Evolutionary conservation across 352 stramenopile species (phyloP).

Genomic region (Pythium utonaiense): DNA sequence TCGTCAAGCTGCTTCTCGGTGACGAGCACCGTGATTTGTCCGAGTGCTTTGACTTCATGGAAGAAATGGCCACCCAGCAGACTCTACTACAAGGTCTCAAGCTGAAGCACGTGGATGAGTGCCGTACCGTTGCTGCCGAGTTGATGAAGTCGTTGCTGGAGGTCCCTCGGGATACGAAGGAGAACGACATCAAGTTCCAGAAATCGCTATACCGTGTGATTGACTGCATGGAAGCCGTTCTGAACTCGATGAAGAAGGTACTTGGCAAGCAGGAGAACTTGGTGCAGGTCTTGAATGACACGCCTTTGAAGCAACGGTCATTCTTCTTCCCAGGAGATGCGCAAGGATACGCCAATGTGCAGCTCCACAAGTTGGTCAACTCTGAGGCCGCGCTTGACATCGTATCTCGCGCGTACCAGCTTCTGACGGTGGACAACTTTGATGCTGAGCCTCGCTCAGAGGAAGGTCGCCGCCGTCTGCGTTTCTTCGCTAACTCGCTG

Average conservation of each 20-base stretch:
- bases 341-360: slow-evolving; percentile 76
- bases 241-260: slow-evolving; percentile 81
- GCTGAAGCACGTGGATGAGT: slow-evolving; percentile 70
- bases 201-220: slow-evolving; percentile 76
- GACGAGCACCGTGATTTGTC: slow-evolving; percentile 81
- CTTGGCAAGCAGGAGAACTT: slow-evolving; percentile 78
- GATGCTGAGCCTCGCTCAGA: slow-evolving; percentile 78
- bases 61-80: slow-evolving; percentile 71
- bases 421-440: slow-evolving; percentile 87
- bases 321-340: slow-evolving; percentile 84
- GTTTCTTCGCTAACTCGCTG: slow-evolving; percentile 84
- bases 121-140: slow-evolving; percentile 53
- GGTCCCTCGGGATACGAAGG: slow-evolving; percentile 60
- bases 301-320: slow-evolving; percentile 76
- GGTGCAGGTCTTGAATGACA: slow-evolving; percentile 79
- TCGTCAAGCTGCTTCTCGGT: slow-evolving; percentile 68
- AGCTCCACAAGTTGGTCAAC: slow-evolving; percentile 72
- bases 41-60: slow-evolving; percentile 84
- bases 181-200: slow-evolving; percentile 86
- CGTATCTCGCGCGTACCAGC: slow-evolving; percentile 73
- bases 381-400: slow-evolving; percentile 76
- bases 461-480: slow-evolving; percentile 74
- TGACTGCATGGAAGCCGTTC: slow-evolving; percentile 69
- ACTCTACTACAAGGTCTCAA: slow-evolving; percentile 74
- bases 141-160: slow-evolving; percentile 84